These are phyloP conservation scores for Cyamopsis tetragonoloba DNA, from an alignment of 306 rosid species.

Conservation along the genomic window DNA sequence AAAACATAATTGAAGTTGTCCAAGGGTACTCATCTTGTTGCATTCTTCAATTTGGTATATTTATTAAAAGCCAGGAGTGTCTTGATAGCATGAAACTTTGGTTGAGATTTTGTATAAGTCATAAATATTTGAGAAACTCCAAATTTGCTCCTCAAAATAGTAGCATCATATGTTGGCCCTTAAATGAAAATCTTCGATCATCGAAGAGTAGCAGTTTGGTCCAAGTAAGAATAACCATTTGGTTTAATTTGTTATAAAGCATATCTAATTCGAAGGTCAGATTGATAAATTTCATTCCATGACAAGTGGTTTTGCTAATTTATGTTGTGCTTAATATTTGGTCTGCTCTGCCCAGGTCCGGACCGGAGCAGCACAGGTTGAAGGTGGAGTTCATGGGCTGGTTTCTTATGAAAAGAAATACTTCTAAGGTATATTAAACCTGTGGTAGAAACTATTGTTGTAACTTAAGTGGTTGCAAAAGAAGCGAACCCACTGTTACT, in stretches of 20 bases:
- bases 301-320: not conserved
- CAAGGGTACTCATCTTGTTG: not conserved
- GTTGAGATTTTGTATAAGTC: not conserved
- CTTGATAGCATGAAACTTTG: not conserved
- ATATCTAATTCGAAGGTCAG: not conserved
- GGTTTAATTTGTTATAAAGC: not conserved
- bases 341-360: conserved; percentile 58
- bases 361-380: conserved; percentile 91
- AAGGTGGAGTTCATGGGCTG: conserved; percentile 91
- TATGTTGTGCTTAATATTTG: not conserved
- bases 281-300: not conserved
- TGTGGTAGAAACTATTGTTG: not conserved
- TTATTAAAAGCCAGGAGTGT: not conserved
- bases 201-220: not conserved
- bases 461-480: not conserved
- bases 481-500: not conserved
- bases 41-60: not conserved
- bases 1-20: not conserved
- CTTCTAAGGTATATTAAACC: conserved; percentile 42
- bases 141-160: not conserved
- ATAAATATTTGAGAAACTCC: not conserved
- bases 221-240: not conserved
- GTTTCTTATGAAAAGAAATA: conserved; percentile 84
- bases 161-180: not conserved
- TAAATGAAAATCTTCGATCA: not conserved